Percentiles rank a stretch among this genome's conserved stretches.
These are phyloP conservation scores for Stromatinia cepivora DNA, from an alignment of 2,329 filamentous ascomycete species.

Conservation along the genomic window DNA sequence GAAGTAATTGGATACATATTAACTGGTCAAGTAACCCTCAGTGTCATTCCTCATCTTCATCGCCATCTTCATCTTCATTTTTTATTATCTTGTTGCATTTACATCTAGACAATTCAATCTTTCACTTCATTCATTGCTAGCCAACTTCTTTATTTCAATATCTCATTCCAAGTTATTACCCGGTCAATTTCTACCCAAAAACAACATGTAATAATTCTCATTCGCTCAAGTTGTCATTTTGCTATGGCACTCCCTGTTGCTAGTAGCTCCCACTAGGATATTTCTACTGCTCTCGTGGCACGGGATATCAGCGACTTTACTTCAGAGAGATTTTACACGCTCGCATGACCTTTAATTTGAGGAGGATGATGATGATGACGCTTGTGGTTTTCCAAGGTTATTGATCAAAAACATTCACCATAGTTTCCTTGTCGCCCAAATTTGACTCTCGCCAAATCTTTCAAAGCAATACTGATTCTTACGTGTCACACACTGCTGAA, in stretches of 20 bases:
- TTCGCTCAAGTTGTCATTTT: slow-evolving; percentile 11
- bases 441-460: neutral
- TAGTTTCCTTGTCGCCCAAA: neutral
- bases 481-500: neutral
- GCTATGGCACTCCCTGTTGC: neutral
- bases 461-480: neutral
- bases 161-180: neutral
- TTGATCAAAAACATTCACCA: neutral
- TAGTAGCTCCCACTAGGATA: slow-evolving; percentile 3
- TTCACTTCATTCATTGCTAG: slow-evolving; percentile 10
- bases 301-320: neutral
- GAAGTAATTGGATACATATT: slow-evolving; percentile 6
- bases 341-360: neutral
- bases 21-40: neutral
- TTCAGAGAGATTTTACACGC: neutral
- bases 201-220: slow-evolving; percentile 19
- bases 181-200: neutral
- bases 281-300: neutral
- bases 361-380: slow-evolving; percentile 1
- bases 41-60: neutral
- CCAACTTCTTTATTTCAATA: neutral
- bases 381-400: neutral
- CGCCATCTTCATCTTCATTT: neutral
- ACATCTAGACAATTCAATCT: neutral
- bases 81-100: neutral